phyloP scores from a whole-genome alignment of 1,139 yeast species.

The Yamadazyma mexicana region DNA sequence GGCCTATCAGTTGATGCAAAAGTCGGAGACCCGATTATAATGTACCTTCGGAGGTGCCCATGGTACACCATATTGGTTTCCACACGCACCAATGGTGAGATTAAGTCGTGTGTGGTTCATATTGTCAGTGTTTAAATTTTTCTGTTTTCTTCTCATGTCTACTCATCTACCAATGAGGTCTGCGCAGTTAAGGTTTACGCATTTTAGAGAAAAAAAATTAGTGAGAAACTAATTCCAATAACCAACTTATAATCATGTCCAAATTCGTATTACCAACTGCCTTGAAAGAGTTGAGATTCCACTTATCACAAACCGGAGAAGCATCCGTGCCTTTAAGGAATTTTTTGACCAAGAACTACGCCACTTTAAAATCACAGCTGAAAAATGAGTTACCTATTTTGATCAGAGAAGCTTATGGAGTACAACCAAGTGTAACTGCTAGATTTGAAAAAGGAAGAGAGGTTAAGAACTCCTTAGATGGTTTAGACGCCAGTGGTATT shows the following conservation, averaged over 20 bases:
- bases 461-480: conserved; percentile 42
- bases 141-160: background rate
- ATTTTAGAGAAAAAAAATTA: conserved; percentile 2
- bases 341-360: conserved; percentile 62
- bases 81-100: no score
- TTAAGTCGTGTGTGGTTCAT: background rate
- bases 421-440: conserved; percentile 71
- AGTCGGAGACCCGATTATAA: conserved; percentile 2
- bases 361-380: conserved; percentile 52
- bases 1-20: no score
- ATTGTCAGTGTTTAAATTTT: background rate
- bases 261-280: conserved; percentile 63
- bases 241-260: conserved; percentile 34
- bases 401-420: conserved; percentile 73
- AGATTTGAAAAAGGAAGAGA: conserved; percentile 58
- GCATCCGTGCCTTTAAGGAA: conserved; percentile 65
- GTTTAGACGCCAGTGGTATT: conserved; percentile 45
- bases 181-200: conserved; percentile 15
- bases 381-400: conserved; percentile 58
- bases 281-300: conserved; percentile 76
- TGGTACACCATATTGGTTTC: background rate
- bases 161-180: conserved; percentile 6
- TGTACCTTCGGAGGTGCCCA: background rate
- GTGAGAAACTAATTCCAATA: no score
- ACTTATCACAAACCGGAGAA: conserved; percentile 73